These are phyloP conservation scores for Agaricus blazei DNA, from an alignment of 768 basidiomycete genomes.

Conservation along the genomic window DNA sequence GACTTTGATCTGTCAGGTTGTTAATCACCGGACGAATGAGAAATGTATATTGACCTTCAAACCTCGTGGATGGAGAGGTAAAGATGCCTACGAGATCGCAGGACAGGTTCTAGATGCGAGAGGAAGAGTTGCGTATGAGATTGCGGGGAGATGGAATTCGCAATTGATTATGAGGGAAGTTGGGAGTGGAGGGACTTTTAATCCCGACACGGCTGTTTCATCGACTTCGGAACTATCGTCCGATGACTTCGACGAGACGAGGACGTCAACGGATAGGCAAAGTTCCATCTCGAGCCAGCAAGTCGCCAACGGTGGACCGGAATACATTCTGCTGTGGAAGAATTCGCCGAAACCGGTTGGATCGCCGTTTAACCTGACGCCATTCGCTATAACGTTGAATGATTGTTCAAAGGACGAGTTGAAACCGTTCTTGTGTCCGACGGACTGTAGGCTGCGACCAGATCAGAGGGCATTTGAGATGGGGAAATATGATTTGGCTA, in stretches of 20 bases:
- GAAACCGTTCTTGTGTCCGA: conserved; percentile 72
- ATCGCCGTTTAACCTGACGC: conserved; percentile 93
- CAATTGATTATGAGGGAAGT: conserved; percentile 84
- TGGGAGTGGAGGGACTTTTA: conserved; percentile 52
- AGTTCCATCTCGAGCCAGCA: too few species aligned
- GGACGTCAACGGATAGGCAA: background rate
- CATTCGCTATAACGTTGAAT: conserved; percentile 90
- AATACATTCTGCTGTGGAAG: conserved; percentile 87
- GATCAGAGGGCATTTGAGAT: conserved; percentile 94
- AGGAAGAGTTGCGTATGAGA: conserved; percentile 74
- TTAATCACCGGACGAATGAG: conserved; percentile 89
- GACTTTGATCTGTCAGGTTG: conserved; percentile 37
- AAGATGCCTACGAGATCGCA: conserved; percentile 88
- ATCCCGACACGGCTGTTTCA: conserved; percentile 70
- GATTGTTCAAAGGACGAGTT: conserved; percentile 73
- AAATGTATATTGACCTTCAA: conserved; percentile 90
- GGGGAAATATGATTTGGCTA: conserved; percentile 81
- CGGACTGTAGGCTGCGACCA: conserved; percentile 88
- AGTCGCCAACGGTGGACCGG: conserved; percentile 29
- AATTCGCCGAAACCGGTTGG: conserved; percentile 77
- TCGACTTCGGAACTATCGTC: conserved; percentile 8
- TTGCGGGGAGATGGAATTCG: conserved; percentile 93
- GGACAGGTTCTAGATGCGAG: conserved; percentile 69
- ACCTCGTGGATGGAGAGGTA: conserved; percentile 91
- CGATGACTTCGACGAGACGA: background rate